Conservation (phyloP, 75 land plant species). For the Pseudotsuga menziesii region DNA sequence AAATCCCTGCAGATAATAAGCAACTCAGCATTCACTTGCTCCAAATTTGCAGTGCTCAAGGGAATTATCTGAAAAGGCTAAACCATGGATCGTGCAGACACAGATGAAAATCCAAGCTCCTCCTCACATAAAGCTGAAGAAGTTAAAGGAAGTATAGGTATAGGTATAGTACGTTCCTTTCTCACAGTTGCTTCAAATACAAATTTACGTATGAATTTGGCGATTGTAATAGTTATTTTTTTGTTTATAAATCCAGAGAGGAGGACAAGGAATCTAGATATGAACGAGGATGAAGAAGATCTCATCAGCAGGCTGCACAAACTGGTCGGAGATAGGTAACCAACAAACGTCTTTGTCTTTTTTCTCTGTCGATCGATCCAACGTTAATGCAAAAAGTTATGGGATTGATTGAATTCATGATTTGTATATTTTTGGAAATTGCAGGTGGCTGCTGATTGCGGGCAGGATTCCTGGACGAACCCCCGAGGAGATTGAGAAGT, state of each 20-base stretch:
- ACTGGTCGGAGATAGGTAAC: constrained; percentile 2
- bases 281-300: constrained; percentile 4
- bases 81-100: neutral
- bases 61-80: neutral
- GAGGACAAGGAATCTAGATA: neutral
- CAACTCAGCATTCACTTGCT: neutral
- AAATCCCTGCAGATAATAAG: neutral
- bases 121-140: too few relatives aligned
- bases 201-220: too few relatives aligned
- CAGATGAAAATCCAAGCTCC: too few relatives aligned
- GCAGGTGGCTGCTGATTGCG: constrained; percentile 27
- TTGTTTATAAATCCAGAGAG: neutral
- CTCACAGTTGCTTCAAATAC: too few relatives aligned
- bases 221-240: neutral
- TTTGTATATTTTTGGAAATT: neutral
- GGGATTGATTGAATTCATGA: neutral
- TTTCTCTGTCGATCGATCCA: neutral
- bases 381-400: neutral
- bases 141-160: too few relatives aligned
- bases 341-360: neutral
- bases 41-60: neutral
- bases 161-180: too few relatives aligned
- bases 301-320: constrained; percentile 5
- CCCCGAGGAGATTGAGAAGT: constrained; percentile 30
- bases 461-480: constrained; percentile 31